Evolutionary conservation across 805 yeast species (phyloP), one percentile per base, ranked within the genome.

Genomic region (Cyberlindnera bimundalis): DNA sequence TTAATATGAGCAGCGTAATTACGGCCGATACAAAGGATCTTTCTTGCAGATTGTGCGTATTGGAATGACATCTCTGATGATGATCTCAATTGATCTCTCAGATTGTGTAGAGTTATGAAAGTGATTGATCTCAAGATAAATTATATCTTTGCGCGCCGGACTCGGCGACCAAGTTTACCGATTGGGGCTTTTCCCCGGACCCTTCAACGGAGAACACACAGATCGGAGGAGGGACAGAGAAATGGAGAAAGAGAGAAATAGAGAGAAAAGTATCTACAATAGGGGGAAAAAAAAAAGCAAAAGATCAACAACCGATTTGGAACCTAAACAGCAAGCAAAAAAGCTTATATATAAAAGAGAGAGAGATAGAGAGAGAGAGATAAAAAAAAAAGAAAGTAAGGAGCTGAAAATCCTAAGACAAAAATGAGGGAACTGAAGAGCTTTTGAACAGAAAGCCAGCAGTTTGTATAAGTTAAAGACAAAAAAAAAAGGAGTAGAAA

Each of bases 1-100:
- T 83, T 76, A 59, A 89, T 86, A 56, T 93, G 99, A 16, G 96
- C 97, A n/a, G 88, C 95, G 60, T 89, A 93, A 65, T 93, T 93
- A 55, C 99, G 82, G 33, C 99, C 99, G 51, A 93, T 91, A 64
- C 99, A 93, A 14, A 93, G 75, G 56, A 91, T 77, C 66, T 93
- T 93, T 27, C 81, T 73, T 2, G 87, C 89, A 15, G 66, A 56
- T 42, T 75, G 78, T 30, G 81, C 66, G 59, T 82, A 84, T 23
- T 66, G 60, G 36, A 50, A 41, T 6, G 58, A 45, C 50, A 46
- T 45, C 10, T 21, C 24, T 21, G 6, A n/a, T n/a, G n/a, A n/a
- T n/a, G n/a, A n/a, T 10, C 24, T 7, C 24, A 21, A 10, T 21
- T 21, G 24, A 21, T 21, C 24, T n/a, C n/a, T n/a, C n/a, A n/a